phyloP scores from a whole-genome alignment of 305 asterid genomes.

The Plantago coronopus region DNA sequence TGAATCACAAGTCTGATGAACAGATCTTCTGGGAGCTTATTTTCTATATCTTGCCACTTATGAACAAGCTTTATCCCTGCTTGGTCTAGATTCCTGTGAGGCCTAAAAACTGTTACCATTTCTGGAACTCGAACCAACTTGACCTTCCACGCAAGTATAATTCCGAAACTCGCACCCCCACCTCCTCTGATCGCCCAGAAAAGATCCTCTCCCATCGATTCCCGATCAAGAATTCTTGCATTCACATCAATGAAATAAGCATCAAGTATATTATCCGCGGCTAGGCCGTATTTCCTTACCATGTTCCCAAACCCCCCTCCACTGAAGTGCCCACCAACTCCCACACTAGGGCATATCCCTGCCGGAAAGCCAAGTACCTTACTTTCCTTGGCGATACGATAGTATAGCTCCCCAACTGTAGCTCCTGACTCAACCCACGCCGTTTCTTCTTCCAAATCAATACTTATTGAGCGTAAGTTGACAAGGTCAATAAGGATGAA shows the following conservation, averaged over 20 bases:
- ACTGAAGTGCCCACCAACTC: constrained; percentile 40
- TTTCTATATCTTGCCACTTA: constrained; percentile 34
- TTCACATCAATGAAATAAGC: constrained; percentile 26
- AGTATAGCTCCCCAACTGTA: constrained; percentile 39
- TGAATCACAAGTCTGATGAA: constrained; percentile 40
- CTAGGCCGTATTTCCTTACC: constrained; percentile 34
- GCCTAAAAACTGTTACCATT: constrained; percentile 31
- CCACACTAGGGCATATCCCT: constrained; percentile 38
- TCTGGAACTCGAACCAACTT: constrained; percentile 34
- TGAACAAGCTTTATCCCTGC: constrained; percentile 15
- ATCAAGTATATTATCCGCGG: constrained; percentile 35
- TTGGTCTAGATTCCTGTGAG: constrained; percentile 19
- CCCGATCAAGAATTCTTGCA: constrained; percentile 28
- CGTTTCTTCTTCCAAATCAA: constrained; percentile 29
- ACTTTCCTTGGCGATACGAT: constrained; percentile 26
- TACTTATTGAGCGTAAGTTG: constrained; percentile 30
- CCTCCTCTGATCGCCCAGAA: constrained; percentile 48
- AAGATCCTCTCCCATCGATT: constrained; percentile 36
- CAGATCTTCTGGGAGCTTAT: constrained; percentile 29
- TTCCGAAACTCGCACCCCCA: constrained; percentile 41
- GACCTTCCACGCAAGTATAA: constrained; percentile 38
- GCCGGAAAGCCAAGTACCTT: constrained; percentile 32
- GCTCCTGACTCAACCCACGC: constrained; percentile 44
- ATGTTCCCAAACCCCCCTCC: constrained; percentile 41
- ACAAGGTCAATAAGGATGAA: constrained; percentile 30